Base-by-base conservation (phyloP, 2,329 filamentous ascomycete genomes). In the Calcarisporium arbuscula region DNA sequence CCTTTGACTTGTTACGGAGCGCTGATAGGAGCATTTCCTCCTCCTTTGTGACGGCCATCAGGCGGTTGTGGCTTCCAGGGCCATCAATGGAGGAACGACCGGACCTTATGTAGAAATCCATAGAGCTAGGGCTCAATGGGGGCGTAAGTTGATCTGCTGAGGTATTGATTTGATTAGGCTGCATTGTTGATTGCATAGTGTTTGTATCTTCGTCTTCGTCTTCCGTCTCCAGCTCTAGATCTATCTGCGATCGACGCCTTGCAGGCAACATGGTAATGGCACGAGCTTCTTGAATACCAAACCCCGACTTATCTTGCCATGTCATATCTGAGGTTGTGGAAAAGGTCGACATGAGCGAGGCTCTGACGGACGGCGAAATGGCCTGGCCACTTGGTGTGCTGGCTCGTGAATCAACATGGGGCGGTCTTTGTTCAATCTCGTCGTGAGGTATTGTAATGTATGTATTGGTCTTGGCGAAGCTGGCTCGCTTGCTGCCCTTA, bases 11-110 rank as follows among this genome's bases (percentile, higher is more conserved):
- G 44, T 70, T 64, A 8, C 74, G 64, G 27, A 78, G 60, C 4
- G 74, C 74, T 3, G 73, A 67, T 5, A 78, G 58, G 1, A 78
- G 59, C 62, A 75, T 68, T 51, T 77, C 70, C 40, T 78, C 74
- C 41, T 77, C 72, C 5, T 61, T 64, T 0, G 72, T 77, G 14
- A 78, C 71, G 2, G 72, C 69, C 67, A 77, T 76, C 35, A 76
- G 58, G 2, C 72, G 65, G 19, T 56, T 55, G 21, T 58, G 52
- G 19, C 48, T 44, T 14, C 41, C 48, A 8, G 48, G 43, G 3
- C 45, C 46, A 27, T 62, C 54, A 8, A 61, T 49, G 0, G 65
- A 64, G 3, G 61, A 62, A 9, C 52, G 53, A 0, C 53, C 51
- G 1, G 61, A 57, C 22, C 62, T 61, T 12, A 67, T 54, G 39